Conservation (phyloP, 2,329 filamentous ascomycete genomes). For the Talaromyces sp. region DNA sequence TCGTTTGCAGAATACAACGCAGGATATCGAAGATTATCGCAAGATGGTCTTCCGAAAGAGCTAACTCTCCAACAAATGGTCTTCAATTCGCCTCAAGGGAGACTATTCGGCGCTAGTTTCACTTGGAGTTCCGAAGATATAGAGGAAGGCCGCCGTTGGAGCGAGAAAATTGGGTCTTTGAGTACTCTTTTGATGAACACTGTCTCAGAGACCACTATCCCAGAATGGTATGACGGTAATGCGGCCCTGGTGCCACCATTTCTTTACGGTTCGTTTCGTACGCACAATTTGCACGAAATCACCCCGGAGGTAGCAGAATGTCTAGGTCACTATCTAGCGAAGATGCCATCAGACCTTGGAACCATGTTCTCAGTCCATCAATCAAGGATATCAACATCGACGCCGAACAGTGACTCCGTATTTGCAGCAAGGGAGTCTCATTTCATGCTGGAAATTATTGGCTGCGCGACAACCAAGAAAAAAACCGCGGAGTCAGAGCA, state of each 20-base stretch:
- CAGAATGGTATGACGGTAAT: conserved; percentile 19
- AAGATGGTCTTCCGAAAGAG: conserved; percentile 17
- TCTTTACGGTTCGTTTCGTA: conserved; percentile 10
- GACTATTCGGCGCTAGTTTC: conserved; percentile 23
- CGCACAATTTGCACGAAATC: conserved; percentile 22
- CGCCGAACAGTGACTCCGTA: conserved; percentile 18
- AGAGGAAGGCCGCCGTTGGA: conserved; percentile 25
- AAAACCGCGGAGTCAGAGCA: conserved; percentile 21
- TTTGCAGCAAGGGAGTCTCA: conserved; percentile 31
- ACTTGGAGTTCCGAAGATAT: conserved; percentile 33
- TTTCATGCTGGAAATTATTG: conserved; percentile 35
- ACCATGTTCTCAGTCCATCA: conserved; percentile 29
- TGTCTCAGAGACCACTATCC: conserved; percentile 10
- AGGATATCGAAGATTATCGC: conserved; percentile 16
- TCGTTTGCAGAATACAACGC: conserved; percentile 21
- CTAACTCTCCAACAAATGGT: conserved; percentile 22
- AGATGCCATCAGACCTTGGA: conserved; percentile 21
- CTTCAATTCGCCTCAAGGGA: conserved; percentile 28
- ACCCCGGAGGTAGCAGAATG: conserved; percentile 23
- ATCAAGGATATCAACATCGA: conserved; percentile 17
- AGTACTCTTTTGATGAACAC: conserved; percentile 10
- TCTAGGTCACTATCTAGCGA: conserved; percentile 21
- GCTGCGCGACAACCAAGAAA: conserved; percentile 20
- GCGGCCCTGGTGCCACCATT: conserved; percentile 12
- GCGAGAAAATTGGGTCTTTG: conserved; percentile 18